Base-by-base conservation (phyloP, 2,329 filamentous ascomycete species). In the Colletotrichum eleusines region DNA sequence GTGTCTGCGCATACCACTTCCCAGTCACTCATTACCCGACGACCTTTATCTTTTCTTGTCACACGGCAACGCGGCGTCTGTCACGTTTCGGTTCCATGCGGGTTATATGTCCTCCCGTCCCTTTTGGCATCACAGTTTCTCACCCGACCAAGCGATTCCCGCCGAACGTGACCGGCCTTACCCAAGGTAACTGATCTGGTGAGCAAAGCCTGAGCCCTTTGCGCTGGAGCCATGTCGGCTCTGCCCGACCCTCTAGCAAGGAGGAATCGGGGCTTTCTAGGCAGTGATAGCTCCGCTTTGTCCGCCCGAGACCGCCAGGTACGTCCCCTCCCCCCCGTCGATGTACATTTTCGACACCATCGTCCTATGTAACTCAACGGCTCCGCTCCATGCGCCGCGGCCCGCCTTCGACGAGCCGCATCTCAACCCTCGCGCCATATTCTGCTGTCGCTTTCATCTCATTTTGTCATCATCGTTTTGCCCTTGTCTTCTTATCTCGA, bases 241-340 rank as follows among this genome's bases (percentile, higher is more conserved):
- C 76, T 80, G 70, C 77, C 77, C n/a, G 80, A 81, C 62, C 75
- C 69, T 72, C 60, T 33, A 2, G 31, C 20, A 48, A 70, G 69
- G 66, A 80, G 78, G 58, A 87, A 87, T 71, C 84, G 85, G 69
- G 85, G 85, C 50, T 87, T 86, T 72, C 78, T 87, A 55, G 85
- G 85, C 72, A 79, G 80, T 48, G 84, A 87, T 75, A 86, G 84
- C 77, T 85, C 84, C 72, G 85, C 84, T n/a, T 77, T 87, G 50
- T 76, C 84, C n/a, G 76, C 83, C 5, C 82, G 84, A 74, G 85
- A 87, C 78, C 78, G 79, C 51, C 84, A 86, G 80, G 85, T 83
- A 78, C 74, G 82, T 76, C 67, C 66, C 9, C 38, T 46, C 35
- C 12, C n/a, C 33, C 53, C 51, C 42, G 12, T 44, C 66, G 12